Conservation (phyloP, 345 rosid genomes). For the Eucalyptus rudis region DNA sequence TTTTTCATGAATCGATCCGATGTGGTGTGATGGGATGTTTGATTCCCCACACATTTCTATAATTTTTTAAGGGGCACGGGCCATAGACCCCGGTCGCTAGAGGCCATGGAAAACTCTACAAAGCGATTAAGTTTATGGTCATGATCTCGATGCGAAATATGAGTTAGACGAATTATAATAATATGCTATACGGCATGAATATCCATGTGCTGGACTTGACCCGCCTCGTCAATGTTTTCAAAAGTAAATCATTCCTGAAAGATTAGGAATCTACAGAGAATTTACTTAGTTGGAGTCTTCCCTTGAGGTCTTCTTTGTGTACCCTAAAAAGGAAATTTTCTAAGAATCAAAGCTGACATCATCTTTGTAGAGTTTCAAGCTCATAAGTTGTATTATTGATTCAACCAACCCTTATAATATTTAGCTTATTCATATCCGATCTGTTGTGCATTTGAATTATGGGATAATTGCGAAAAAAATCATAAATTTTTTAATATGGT, state of each 20-base stretch:
- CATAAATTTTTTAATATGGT: accelerated
- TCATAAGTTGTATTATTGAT: not conserved
- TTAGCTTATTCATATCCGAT: not conserved
- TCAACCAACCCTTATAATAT: not conserved
- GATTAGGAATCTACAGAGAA: not conserved
- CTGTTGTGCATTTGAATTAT: not conserved
- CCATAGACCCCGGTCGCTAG: not conserved
- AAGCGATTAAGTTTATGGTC: not conserved
- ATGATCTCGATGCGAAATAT: no score
- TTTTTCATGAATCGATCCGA: not conserved
- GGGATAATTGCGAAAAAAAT: not conserved
- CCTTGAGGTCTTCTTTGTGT: not conserved
- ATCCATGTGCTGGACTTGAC: not conserved
- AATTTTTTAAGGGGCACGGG: not conserved
- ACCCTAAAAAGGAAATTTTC: not conserved
- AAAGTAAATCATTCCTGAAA: not conserved
- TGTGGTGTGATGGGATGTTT: not conserved
- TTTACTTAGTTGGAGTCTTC: not conserved
- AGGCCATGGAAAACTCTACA: not conserved
- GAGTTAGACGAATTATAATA: no score
- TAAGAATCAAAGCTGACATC: not conserved
- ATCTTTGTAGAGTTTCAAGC: not conserved
- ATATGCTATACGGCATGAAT: not conserved
- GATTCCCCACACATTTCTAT: not conserved
- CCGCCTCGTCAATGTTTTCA: not conserved